Evolutionary conservation across 345 rosid species (phyloP), one percentile per base, ranked within the genome.

Genomic region (Syzygium aqueum): DNA sequence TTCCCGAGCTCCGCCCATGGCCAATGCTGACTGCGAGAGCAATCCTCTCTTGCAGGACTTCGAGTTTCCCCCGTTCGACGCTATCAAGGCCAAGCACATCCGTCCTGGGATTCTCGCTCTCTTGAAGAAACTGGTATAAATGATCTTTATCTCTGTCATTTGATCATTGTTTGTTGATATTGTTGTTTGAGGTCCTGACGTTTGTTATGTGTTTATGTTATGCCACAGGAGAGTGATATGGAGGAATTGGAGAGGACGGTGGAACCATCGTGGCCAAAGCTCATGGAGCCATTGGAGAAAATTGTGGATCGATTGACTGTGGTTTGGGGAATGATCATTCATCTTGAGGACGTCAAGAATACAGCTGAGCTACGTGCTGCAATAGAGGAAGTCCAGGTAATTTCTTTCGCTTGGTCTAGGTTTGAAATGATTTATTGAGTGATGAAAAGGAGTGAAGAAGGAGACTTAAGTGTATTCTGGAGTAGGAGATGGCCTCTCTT

Each of bases 281-380:
- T 97, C 87, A 97, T 95, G 91, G 98, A 96, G 91, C 98, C 98
- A 14, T 84, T 96, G 89, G 98, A 95, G 96, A 97, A 91, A 93
- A 93, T 96, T 88, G 57, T 87, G 37, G 99, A 95, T 91, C 90
- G 88, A 11, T 89, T 94, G 90, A 6, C 1, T 2, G 15, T 59
- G 65, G 65, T 59, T 2, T 11, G 65, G 65, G 16, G 65, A 27
- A 59, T 59, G 0, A 5, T 0, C 65, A 59, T 1, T 89, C 98
- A 96, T 90, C 97, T 97, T 50, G 95, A 94, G 92, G 77, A 90
- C 85, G 97, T 97, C 43, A 95, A 94, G 93, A 98, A 97, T 88
- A 91, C 96, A 28, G 84, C 94, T 11, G 98, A 96, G 89, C 97
- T 97, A 84, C 97, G 98, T 87, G 90, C 97, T 84, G 98, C 99